Evolutionary conservation across 2,329 filamentous ascomycete genomes (phyloP).

Genomic region (Gyromitra esculenta): DNA sequence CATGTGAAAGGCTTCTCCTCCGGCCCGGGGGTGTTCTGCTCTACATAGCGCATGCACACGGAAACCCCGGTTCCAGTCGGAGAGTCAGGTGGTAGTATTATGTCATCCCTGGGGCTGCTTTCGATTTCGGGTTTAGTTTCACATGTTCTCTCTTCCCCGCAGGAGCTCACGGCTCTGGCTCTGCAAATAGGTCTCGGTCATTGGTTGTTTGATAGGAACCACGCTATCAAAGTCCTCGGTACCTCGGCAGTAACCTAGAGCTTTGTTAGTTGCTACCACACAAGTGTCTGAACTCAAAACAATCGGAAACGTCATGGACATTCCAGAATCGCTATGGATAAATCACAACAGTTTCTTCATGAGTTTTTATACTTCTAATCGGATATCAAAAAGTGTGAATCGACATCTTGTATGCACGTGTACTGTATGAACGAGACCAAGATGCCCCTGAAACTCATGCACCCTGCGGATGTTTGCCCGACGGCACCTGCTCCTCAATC

Average conservation of each 20-base stretch:
- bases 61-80: constrained; percentile 7
- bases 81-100: constrained; percentile 35
- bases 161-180: background rate
- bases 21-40: background rate
- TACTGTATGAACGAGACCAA: too few species aligned
- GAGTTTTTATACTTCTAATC: too few species aligned
- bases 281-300: background rate
- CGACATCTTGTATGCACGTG: too few species aligned
- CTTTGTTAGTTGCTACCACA: constrained; percentile 9
- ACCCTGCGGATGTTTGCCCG: background rate
- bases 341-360: too few species aligned
- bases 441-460: background rate
- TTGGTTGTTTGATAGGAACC: constrained; percentile 19
- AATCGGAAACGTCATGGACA: constrained; percentile 12
- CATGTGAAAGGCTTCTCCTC: constrained; percentile 40
- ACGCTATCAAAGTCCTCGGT: constrained; percentile 19
- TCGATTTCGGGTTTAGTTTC: constrained; percentile 2
- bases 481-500: background rate
- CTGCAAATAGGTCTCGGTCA: constrained; percentile 11
- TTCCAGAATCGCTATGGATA: too few species aligned
- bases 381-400: too few species aligned
- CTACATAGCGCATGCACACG: background rate
- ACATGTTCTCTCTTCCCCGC: constrained; percentile 17
- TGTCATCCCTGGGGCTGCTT: constrained; percentile 24
- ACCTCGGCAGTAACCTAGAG: constrained; percentile 34